Conservation (phyloP, 345 rosid genomes). For the Nephelium lappaceum region DNA sequence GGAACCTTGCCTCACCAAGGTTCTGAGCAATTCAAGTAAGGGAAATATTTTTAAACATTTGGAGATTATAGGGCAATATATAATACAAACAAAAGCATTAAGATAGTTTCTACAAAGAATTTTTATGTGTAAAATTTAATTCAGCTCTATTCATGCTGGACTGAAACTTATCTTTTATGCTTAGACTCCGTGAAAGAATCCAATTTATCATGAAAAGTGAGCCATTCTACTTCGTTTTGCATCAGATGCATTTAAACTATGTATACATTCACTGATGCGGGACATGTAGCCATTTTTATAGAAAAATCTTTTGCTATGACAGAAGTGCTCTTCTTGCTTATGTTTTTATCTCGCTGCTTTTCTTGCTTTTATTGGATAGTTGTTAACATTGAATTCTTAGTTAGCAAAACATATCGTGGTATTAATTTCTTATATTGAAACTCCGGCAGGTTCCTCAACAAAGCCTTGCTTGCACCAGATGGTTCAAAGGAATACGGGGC, state of each 20-base stretch:
- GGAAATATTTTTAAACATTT: neutral
- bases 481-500: conserved; percentile 33
- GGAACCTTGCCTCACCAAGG: conserved; percentile 33
- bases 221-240: neutral
- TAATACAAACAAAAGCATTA: no score
- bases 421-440: neutral
- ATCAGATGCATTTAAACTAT: neutral
- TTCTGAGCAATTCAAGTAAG: conserved; percentile 54
- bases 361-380: neutral
- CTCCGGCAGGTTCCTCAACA: conserved; percentile 48
- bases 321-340: no score
- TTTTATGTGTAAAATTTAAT: neutral
- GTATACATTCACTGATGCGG: neutral
- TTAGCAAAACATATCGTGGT: no score
- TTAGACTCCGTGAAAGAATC: neutral
- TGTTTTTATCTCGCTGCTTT: no score
- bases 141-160: neutral
- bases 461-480: conserved; percentile 45
- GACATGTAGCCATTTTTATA: neutral
- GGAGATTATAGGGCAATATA: neutral
- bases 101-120: no score
- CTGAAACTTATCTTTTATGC: neutral
- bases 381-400: neutral
- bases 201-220: neutral
- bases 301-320: neutral